These are phyloP conservation scores for Aristolochia contorta DNA, from an alignment of 164 flowering plant genomes.

Conservation along the genomic window DNA sequence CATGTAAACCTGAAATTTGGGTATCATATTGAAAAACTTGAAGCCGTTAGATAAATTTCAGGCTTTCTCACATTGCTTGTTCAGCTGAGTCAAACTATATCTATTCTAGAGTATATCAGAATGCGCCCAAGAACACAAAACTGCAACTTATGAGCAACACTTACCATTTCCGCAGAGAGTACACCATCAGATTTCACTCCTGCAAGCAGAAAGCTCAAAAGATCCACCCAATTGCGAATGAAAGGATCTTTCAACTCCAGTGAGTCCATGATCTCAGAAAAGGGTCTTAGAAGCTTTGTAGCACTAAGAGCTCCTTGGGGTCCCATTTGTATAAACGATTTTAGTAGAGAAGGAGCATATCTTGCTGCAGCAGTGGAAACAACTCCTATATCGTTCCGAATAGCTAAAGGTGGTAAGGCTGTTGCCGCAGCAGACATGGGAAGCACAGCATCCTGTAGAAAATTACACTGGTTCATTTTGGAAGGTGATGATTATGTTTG, in stretches of 20 bases:
- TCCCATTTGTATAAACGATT: constrained; percentile 84
- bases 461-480: constrained; percentile 1
- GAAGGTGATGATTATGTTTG: neutral
- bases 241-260: constrained; percentile 79
- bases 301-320: constrained; percentile 92
- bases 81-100: neutral
- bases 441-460: constrained; percentile 69
- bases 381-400: constrained; percentile 86
- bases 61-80: no score
- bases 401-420: constrained; percentile 92
- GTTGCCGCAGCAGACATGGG: constrained; percentile 91
- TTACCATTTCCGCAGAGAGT: constrained; percentile 99
- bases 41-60: neutral
- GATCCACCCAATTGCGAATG: constrained; percentile 87
- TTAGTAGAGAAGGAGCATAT: constrained; percentile 81
- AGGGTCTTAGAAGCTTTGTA: constrained; percentile 84
- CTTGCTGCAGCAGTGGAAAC: constrained; percentile 81
- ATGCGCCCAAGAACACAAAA: neutral
- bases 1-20: constrained; percentile 79
- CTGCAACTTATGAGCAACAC: neutral
- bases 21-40: neutral
- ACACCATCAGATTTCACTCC: constrained; percentile 92
- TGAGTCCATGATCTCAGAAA: constrained; percentile 79
- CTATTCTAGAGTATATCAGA: neutral
- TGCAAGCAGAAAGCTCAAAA: constrained; percentile 78